Evolutionary conservation across 805 yeast genomes (phyloP).

Genomic region (Suhomyces sp.): DNA sequence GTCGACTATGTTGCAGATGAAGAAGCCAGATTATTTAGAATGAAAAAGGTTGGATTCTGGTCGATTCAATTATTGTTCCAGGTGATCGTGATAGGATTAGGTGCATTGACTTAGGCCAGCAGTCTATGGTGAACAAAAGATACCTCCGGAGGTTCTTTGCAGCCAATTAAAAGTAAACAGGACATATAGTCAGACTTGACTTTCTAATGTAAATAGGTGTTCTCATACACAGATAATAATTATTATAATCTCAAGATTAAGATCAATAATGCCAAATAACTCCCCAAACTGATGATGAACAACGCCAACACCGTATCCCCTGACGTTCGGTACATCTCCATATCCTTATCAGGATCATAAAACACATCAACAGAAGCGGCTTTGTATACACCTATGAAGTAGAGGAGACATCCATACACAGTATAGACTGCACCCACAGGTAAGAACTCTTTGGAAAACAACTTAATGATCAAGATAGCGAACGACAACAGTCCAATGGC

Average conservation of each 20-base stretch:
- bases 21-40: slow-evolving; percentile 64
- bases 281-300: slow-evolving; percentile 47
- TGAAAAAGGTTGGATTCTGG: slow-evolving; percentile 91
- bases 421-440: slow-evolving; percentile 69
- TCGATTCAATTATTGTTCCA: slow-evolving; percentile 82
- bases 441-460: slow-evolving; percentile 62
- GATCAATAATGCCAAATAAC: slow-evolving; percentile 52
- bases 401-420: slow-evolving; percentile 50
- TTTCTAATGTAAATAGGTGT: too few relatives aligned
- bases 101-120: slow-evolving; percentile 43
- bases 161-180: too few relatives aligned
- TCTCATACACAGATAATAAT: too few relatives aligned
- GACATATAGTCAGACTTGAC: too few relatives aligned
- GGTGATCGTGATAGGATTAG: slow-evolving; percentile 76
- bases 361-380: slow-evolving; percentile 36
- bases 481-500: slow-evolving; percentile 69
- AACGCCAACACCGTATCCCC: slow-evolving; percentile 61
- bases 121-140: too few relatives aligned
- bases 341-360: slow-evolving; percentile 36
- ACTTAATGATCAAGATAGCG: slow-evolving; percentile 60
- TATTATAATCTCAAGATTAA: slow-evolving; percentile 33
- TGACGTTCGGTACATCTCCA: slow-evolving; percentile 53
- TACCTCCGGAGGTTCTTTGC: too few relatives aligned
- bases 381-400: slow-evolving; percentile 39
- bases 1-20: slow-evolving; percentile 88